A percentile compares a stretch with the other conserved stretches of the same genome.
phyloP scores from a whole-genome alignment of 306 rosid genomes.

The Arachis hypogaea region DNA sequence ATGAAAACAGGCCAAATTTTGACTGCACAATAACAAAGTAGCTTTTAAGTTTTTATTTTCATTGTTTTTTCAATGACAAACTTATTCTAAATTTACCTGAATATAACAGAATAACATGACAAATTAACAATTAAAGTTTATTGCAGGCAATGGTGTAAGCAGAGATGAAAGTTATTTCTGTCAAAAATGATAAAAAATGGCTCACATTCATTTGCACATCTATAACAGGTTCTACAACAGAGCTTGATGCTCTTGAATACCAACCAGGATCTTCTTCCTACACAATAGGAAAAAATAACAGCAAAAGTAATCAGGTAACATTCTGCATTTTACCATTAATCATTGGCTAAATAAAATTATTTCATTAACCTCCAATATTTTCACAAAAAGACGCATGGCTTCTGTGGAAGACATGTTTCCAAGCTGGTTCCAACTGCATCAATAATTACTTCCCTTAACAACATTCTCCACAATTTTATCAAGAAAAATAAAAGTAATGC shows the following conservation, averaged over 20 bases:
- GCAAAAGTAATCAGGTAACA: constrained; percentile 37
- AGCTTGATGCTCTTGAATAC: constrained; percentile 90
- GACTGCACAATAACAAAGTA: constrained; percentile 8
- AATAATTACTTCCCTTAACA: constrained; percentile 31
- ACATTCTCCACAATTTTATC: constrained; percentile 18
- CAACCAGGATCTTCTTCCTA: constrained; percentile 98
- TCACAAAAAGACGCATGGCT: constrained; percentile 98
- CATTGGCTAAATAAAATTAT: constrained; percentile 17
- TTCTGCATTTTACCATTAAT: constrained; percentile 25
- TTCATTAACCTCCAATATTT: constrained; percentile 83
- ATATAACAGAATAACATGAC: constrained; percentile 8
- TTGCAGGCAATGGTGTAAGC: constrained; percentile 22
- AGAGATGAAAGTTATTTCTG: constrained; percentile 15
- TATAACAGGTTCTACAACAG: constrained; percentile 74
- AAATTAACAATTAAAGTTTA: constrained; percentile 23
- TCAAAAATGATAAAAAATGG: constrained; percentile 18
- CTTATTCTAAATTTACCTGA: constrained; percentile 6
- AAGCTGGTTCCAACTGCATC: constrained; percentile 96
- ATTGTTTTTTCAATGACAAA: too few species aligned
- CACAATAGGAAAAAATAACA: constrained; percentile 23
- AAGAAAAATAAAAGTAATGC: neutral
- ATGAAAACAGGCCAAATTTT: constrained; percentile 8
- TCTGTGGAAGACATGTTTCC: constrained; percentile 82
- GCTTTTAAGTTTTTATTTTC: neutral
- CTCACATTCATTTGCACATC: constrained; percentile 92